Evolutionary conservation across 441 rosid genomes (phyloP).

Genomic region (Flueggea neowawraea): DNA sequence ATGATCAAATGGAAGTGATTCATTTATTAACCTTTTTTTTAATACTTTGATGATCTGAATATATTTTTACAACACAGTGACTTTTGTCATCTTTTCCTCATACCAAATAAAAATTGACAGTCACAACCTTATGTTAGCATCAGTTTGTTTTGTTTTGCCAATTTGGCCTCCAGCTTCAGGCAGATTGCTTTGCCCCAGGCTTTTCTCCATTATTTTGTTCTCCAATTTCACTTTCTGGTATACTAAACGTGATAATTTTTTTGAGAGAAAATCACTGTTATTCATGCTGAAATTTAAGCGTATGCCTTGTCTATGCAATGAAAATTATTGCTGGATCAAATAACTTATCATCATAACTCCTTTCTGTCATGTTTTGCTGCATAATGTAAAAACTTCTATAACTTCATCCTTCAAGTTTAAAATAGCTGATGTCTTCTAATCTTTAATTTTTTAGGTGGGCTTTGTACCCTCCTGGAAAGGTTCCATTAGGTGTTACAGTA

Average conservation of each 20-base stretch:
- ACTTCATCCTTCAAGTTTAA: slow-evolving; percentile 8
- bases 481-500: slow-evolving; percentile 95
- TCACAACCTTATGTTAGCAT: too few relatives aligned
- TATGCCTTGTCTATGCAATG: too few relatives aligned
- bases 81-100: too few relatives aligned
- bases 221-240: background rate
- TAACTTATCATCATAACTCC: background rate
- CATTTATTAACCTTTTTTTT: too few relatives aligned
- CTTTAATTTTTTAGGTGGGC: slow-evolving; percentile 84
- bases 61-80: too few relatives aligned
- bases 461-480: slow-evolving; percentile 97
- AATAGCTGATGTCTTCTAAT: slow-evolving; percentile 16
- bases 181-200: too few relatives aligned
- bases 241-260: background rate
- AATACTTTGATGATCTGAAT: too few relatives aligned
- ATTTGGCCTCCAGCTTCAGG: too few relatives aligned
- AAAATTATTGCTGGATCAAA: background rate
- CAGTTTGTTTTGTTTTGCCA: too few relatives aligned
- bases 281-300: background rate
- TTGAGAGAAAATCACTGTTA: background rate
- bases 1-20: too few relatives aligned
- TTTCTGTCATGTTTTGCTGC: background rate
- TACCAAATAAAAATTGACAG: too few relatives aligned
- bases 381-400: too few relatives aligned
- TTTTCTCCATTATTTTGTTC: background rate